Conservation (phyloP, 129 eudicot genomes). For the Saussurea involucrata region DNA sequence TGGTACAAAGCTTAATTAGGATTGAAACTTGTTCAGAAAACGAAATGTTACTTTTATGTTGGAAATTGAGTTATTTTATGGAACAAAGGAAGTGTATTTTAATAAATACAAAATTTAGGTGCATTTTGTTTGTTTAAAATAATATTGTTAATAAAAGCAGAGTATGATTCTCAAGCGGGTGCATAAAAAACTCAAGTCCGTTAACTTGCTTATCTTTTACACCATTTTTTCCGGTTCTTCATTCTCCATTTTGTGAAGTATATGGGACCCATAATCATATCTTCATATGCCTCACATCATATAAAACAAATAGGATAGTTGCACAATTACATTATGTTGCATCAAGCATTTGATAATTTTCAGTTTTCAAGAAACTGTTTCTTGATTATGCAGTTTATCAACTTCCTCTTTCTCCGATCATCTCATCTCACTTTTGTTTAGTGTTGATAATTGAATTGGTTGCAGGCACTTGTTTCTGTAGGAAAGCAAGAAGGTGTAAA, state of each 20-base stretch:
- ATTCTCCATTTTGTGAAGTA: not conserved
- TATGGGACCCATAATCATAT: not conserved
- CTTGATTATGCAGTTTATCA: not conserved
- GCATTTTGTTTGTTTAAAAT: not conserved
- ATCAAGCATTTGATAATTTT: not conserved
- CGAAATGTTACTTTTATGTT: not conserved
- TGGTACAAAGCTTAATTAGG: not conserved
- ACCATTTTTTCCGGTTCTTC: not conserved
- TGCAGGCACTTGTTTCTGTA: slow-evolving; percentile 69
- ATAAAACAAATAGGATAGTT: not conserved
- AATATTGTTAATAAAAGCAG: not conserved
- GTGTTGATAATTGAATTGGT: slow-evolving; percentile 19
- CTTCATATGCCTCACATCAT: not conserved
- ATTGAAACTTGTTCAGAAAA: not conserved
- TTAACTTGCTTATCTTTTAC: not conserved
- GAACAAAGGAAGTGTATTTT: not conserved
- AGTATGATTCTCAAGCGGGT: not conserved
- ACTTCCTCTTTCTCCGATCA: not conserved
- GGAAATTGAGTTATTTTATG: not conserved
- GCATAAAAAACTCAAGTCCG: not conserved
- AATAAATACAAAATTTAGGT: not conserved
- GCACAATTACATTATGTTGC: not conserved
- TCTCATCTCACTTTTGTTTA: slow-evolving; percentile 5
- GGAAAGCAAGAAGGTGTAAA: slow-evolving; percentile 78
- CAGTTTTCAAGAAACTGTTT: not conserved